Conservation (phyloP, 1,139 yeast species). For the Hanseniaspora uvarum region DNA sequence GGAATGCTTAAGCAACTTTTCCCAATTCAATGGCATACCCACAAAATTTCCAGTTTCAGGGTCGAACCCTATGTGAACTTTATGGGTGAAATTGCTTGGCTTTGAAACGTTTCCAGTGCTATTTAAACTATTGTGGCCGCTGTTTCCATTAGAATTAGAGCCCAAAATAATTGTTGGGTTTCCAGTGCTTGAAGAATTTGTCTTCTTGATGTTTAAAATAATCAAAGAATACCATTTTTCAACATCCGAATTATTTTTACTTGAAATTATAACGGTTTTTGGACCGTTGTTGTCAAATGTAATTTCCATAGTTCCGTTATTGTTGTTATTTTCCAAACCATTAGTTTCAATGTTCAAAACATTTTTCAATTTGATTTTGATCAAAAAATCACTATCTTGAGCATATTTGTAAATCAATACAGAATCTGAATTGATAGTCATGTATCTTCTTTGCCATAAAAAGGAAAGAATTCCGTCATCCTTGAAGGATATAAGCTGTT, state of each 20-base stretch:
- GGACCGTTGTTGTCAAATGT: slow-evolving; percentile 20
- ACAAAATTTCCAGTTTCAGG: slow-evolving; percentile 65
- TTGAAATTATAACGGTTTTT: slow-evolving; percentile 15
- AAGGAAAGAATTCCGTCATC: slow-evolving; percentile 83
- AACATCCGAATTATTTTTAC: slow-evolving; percentile 18
- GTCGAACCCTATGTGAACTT: slow-evolving; percentile 53
- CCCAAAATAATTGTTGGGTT: slow-evolving; percentile 9
- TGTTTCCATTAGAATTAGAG: neutral
- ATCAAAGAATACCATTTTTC: slow-evolving; percentile 31
- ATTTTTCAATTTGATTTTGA: slow-evolving; percentile 46
- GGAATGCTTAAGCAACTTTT: slow-evolving; percentile 59
- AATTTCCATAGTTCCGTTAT: slow-evolving; percentile 20
- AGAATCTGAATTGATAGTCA: slow-evolving; percentile 65
- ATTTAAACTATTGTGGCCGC: neutral
- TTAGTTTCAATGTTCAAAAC: slow-evolving; percentile 50
- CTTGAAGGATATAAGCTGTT: slow-evolving; percentile 58
- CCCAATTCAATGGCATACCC: slow-evolving; percentile 75
- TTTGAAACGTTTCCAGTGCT: slow-evolving; percentile 54
- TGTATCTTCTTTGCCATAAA: slow-evolving; percentile 82
- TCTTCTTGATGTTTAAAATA: slow-evolving; percentile 18
- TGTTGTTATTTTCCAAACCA: slow-evolving; percentile 49
- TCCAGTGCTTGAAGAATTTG: neutral
- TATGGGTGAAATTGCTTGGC: slow-evolving; percentile 71
- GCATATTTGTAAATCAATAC: slow-evolving; percentile 66
- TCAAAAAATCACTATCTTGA: slow-evolving; percentile 36